Percentiles rank a stretch among this genome's conserved stretches.
phyloP scores from a whole-genome alignment of 192 early-diverging fungal species.

The Coemansia sp. region DNA sequence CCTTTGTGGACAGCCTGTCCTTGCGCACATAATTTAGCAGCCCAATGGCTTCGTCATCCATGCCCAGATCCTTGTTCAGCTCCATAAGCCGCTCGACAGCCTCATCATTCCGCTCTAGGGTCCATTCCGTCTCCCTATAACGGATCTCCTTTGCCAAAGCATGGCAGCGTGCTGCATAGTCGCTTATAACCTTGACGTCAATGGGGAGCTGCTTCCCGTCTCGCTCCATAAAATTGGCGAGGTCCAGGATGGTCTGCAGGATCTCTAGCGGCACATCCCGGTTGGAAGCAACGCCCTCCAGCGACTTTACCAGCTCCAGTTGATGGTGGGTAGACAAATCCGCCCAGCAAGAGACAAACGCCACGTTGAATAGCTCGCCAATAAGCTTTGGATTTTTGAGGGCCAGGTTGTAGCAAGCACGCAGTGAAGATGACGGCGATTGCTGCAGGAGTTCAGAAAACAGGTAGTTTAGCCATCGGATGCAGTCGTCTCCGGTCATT shows the following conservation, averaged over 20 bases:
- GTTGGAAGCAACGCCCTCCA: conserved; percentile 80
- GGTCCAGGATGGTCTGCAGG: conserved; percentile 83
- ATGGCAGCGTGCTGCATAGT: conserved; percentile 89
- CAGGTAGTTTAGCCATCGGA: conserved; percentile 89
- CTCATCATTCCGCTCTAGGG: conserved; percentile 70
- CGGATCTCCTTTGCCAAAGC: conserved; percentile 95
- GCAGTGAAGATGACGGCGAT: conserved; percentile 88
- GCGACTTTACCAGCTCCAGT: conserved; percentile 77
- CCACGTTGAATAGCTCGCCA: conserved; percentile 90
- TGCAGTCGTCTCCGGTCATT: conserved; percentile 80
- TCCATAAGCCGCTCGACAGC: conserved; percentile 88
- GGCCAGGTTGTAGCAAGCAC: conserved; percentile 82
- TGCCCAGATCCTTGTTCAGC: conserved; percentile 90
- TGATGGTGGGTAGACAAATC: conserved; percentile 84
- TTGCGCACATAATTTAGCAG: conserved; percentile 86
- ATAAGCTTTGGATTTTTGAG: conserved; percentile 81
- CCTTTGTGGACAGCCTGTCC: conserved; percentile 68
- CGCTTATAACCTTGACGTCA: conserved; percentile 80
- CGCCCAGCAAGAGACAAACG: conserved; percentile 94
- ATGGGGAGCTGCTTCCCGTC: conserved; percentile 94
- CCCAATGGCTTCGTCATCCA: conserved; percentile 93
- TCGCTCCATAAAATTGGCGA: conserved; percentile 98
- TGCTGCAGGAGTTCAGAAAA: conserved; percentile 91
- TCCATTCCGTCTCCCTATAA: conserved; percentile 93
- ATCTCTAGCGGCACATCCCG: conserved; percentile 86